Evolutionary conservation across 2,329 filamentous ascomycete species (phyloP).

Genomic region (Microsporum audouinii): DNA sequence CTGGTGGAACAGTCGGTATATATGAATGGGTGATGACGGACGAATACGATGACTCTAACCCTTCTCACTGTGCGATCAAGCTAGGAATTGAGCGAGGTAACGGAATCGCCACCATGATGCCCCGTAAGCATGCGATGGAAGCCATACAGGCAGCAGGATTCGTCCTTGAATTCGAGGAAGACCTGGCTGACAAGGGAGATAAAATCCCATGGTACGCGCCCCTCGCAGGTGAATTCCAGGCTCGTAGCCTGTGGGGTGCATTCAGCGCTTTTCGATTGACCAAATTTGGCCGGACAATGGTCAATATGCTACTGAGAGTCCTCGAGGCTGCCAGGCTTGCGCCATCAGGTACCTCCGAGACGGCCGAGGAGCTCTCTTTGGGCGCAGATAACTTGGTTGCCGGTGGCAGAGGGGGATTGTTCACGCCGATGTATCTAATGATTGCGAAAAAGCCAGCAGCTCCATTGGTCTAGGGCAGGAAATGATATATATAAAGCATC

Average conservation of each 20-base stretch:
- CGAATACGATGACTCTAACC: conserved; percentile 77
- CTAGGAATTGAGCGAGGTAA: conserved; percentile 94
- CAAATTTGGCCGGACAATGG: not conserved
- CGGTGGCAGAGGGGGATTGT: not conserved
- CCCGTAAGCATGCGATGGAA: conserved; percentile 62
- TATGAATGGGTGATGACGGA: conserved; percentile 99
- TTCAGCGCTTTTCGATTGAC: not conserved
- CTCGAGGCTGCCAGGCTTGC: not conserved
- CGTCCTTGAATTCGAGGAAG: conserved; percentile 69
- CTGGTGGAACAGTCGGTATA: conserved; percentile 86
- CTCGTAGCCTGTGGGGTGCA: not conserved
- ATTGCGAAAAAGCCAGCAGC: conserved; percentile 1
- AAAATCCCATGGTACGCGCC: conserved; percentile 88
- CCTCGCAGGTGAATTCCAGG: conserved; percentile 48
- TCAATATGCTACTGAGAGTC: not conserved
- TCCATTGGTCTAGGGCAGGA: not conserved
- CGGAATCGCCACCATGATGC: conserved; percentile 96
- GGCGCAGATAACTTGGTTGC: not conserved
- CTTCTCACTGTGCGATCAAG: conserved; percentile 76
- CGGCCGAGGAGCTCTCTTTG: not conserved
- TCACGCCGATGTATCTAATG: conserved; percentile 4
- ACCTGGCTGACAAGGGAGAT: conserved; percentile 67
- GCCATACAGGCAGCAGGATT: conserved; percentile 86
- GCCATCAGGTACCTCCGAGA: not conserved
- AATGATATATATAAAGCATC: not conserved